These are phyloP conservation scores for Penicillium malachiteum DNA, from an alignment of 495 filamentous ascomycete species.

Conservation along the genomic window DNA sequence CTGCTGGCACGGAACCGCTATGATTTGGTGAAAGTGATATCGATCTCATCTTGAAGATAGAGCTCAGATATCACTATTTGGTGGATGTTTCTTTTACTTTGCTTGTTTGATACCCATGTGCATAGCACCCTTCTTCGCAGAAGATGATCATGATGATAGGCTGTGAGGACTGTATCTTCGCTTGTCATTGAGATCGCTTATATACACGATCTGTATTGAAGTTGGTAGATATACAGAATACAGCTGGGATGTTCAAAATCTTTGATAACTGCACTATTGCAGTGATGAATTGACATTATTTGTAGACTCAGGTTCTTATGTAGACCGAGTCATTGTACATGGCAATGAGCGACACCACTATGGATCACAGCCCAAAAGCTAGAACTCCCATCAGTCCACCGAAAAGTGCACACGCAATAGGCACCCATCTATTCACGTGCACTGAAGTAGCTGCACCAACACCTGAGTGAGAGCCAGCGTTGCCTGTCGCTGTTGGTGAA, in stretches of 20 bases:
- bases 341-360: not conserved
- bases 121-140: slow-evolving; percentile 5
- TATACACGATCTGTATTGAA: slow-evolving; percentile 9
- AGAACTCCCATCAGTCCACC: slow-evolving; percentile 14
- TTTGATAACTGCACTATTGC: too few species aligned
- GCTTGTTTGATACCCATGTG: slow-evolving; percentile 13
- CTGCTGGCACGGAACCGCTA: slow-evolving; percentile 7
- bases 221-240: slow-evolving; percentile 6
- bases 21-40: not conserved
- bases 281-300: not conserved
- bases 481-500: not conserved
- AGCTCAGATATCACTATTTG: not conserved
- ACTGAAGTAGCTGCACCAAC: not conserved
- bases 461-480: not conserved
- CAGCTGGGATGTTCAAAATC: not conserved
- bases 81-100: slow-evolving; percentile 1
- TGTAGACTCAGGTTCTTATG: not conserved
- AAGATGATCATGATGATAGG: not conserved
- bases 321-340: not conserved
- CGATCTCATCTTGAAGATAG: not conserved
- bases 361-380: slow-evolving; percentile 23
- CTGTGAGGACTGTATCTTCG: not conserved
- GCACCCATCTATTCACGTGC: not conserved
- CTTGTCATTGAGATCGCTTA: not conserved
- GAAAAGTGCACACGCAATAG: slow-evolving; percentile 5